Conservation (phyloP, 371 early-diverging fungal species). For the Mucor sp. region DNA sequence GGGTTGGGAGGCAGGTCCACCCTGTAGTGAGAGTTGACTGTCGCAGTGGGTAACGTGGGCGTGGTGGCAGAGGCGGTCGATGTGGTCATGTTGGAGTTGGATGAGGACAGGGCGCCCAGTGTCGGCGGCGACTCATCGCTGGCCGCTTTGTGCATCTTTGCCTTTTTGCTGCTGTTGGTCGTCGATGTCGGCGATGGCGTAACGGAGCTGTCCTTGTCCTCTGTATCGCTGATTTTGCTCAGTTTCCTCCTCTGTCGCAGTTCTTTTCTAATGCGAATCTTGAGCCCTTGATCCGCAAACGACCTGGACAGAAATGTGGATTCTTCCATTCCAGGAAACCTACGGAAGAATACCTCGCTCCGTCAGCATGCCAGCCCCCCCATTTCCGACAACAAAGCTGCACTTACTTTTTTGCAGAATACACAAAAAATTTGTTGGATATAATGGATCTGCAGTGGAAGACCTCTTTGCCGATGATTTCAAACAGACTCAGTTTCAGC, state of each 20-base stretch:
- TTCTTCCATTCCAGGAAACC: conserved; percentile 95
- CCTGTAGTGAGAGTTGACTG: not conserved
- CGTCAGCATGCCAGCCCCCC: not conserved
- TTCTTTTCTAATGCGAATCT: conserved; percentile 88
- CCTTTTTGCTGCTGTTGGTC: not conserved
- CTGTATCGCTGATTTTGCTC: conserved; percentile 10
- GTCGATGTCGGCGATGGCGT: not conserved
- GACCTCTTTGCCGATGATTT: conserved; percentile 80
- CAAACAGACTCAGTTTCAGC: conserved; percentile 88
- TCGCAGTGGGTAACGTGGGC: not conserved
- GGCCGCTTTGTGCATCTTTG: not conserved
- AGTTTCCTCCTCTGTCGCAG: conserved; percentile 45
- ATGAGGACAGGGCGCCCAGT: not conserved
- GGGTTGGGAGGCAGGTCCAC: not conserved
- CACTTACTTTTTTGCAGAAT: conserved; percentile 80
- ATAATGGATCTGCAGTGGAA: conserved; percentile 78
- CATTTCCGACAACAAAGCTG: not conserved
- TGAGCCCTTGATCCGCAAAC: conserved; percentile 95
- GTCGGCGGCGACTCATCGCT: not conserved
- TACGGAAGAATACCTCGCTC: not conserved
- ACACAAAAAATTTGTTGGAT: conserved; percentile 83
- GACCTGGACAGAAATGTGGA: conserved; percentile 86
- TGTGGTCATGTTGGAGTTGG: not conserved
- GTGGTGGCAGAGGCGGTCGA: not conserved
- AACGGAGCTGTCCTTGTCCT: not conserved